These are phyloP conservation scores for Citrus medica DNA, from an alignment of 345 rosid genomes.

Conservation along the genomic window DNA sequence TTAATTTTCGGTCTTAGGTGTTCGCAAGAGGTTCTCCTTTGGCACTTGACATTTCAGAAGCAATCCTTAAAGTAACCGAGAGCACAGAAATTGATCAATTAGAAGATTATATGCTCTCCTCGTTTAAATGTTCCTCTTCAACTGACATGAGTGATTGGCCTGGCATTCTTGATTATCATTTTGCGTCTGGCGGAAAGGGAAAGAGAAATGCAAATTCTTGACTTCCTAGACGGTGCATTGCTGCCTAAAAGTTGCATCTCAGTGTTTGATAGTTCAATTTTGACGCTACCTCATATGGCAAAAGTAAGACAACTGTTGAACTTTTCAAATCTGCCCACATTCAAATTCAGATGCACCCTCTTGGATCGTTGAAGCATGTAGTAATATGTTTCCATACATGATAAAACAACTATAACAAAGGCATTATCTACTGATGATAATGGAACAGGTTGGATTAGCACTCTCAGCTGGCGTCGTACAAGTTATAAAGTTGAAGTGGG, in stretches of 20 bases:
- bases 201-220: neutral
- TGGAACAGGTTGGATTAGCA: neutral
- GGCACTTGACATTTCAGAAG: constrained; percentile 23
- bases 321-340: neutral
- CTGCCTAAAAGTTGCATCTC: neutral
- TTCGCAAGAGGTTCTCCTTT: constrained; percentile 26
- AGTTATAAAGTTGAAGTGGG: neutral
- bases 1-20: constrained; percentile 8
- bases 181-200: neutral
- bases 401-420: neutral
- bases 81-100: constrained; percentile 20
- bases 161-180: constrained; percentile 10
- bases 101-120: constrained; percentile 3
- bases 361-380: neutral
- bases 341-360: too few relatives aligned
- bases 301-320: neutral
- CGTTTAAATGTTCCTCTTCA: constrained; percentile 19
- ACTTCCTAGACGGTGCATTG: neutral
- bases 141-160: neutral
- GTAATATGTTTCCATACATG: neutral
- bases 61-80: constrained; percentile 20
- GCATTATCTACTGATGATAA: neutral
- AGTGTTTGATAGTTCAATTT: too few relatives aligned
- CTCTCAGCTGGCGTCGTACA: neutral
- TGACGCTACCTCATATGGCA: neutral